phyloP scores from a whole-genome alignment of 1,284 basidiomycete species.

The Cutaneotrichosporon sp. region DNA sequence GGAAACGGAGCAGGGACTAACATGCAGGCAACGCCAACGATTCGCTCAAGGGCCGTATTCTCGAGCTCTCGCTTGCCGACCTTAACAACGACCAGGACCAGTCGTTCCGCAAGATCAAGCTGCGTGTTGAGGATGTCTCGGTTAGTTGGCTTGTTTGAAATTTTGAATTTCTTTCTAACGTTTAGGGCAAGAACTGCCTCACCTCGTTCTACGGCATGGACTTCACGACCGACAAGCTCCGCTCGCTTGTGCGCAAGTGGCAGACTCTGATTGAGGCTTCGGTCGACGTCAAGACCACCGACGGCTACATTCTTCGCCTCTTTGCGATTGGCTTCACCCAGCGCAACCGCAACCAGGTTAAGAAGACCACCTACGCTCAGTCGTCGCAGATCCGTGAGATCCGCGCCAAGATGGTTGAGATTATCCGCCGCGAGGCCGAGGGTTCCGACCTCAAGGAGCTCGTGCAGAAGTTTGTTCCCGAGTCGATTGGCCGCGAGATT shows the following conservation, averaged over 20 bases:
- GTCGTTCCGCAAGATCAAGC: conserved; percentile 98
- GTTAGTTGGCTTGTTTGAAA: conserved; percentile 31
- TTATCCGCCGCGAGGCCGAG: conserved; percentile 94
- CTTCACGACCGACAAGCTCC: conserved; percentile 99
- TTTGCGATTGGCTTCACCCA: conserved; percentile 99
- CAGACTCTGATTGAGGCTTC: conserved; percentile 98
- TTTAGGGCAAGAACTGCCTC: conserved; percentile 95
- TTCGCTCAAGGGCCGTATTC: conserved; percentile 93
- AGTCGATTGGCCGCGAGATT: conserved; percentile 98
- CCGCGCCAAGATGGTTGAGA: conserved; percentile 99
- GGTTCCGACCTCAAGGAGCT: conserved; percentile 97
- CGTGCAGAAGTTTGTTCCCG: conserved; percentile 98
- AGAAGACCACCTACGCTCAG: conserved; percentile 99
- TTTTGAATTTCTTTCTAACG: background rate
- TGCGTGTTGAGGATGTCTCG: conserved; percentile 88
- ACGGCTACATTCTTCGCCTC: conserved; percentile 98
- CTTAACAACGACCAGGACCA: conserved; percentile 99
- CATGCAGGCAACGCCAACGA: conserved; percentile 80
- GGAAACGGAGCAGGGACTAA: conserved; percentile 64
- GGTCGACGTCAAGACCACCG: conserved; percentile 98
- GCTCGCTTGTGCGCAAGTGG: conserved; percentile 99
- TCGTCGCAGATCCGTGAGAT: conserved; percentile 94
- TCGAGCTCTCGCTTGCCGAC: conserved; percentile 96
- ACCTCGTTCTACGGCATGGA: conserved; percentile 99
- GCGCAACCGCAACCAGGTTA: conserved; percentile 92